phyloP scores from a whole-genome alignment of 495 filamentous ascomycete species.

The Entonaema liquescens region DNA sequence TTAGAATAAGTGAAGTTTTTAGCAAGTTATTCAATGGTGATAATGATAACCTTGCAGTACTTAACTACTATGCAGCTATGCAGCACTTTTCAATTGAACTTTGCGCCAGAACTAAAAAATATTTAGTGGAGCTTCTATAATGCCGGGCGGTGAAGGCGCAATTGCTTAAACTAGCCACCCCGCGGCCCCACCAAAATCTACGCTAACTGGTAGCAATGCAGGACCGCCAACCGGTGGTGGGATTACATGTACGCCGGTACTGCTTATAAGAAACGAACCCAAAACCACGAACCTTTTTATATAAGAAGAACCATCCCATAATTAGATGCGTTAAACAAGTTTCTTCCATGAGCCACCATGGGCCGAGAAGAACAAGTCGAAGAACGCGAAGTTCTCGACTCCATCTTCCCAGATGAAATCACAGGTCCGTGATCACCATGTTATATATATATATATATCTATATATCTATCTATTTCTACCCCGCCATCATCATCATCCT shows the following conservation, averaged over 20 bases:
- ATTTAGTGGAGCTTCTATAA: slow-evolving; percentile 44
- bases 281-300: slow-evolving; percentile 13
- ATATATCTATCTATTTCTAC: not conserved
- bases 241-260: slow-evolving; percentile 13
- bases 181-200: slow-evolving; percentile 24
- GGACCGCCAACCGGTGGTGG: not conserved
- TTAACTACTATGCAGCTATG: not conserved
- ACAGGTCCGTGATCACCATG: slow-evolving; percentile 74
- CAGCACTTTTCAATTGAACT: not conserved
- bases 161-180: slow-evolving; percentile 13
- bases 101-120: slow-evolving; percentile 23
- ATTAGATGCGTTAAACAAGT: not conserved
- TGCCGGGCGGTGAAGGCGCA: slow-evolving; percentile 54
- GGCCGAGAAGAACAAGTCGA: slow-evolving; percentile 93
- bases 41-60: slow-evolving; percentile 3
- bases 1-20: not conserved
- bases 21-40: slow-evolving; percentile 2
- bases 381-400: slow-evolving; percentile 96
- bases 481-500: slow-evolving; percentile 21
- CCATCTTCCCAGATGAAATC: slow-evolving; percentile 98
- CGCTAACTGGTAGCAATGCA: not conserved
- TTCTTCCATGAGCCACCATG: slow-evolving; percentile 64
- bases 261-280: not conserved
- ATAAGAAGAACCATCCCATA: not conserved
- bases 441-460: slow-evolving; percentile 1